Conservation (phyloP, 805 yeast genomes). For the Candida broadrunensis region DNA sequence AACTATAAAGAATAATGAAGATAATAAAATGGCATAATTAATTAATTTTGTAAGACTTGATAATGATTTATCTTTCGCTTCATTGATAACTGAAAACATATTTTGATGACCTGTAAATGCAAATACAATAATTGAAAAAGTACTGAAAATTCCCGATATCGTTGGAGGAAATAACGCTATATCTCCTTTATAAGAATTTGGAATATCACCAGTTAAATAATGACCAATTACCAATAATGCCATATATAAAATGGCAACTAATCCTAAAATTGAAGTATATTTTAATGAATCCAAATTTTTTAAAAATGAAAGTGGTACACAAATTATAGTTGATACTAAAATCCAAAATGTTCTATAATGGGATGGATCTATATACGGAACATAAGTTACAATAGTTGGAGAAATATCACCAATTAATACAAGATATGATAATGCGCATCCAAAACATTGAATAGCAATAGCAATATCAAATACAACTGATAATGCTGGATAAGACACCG, state of each 20-base stretch:
- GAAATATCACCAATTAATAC: constrained; percentile 69
- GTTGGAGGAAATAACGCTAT: constrained; percentile 35
- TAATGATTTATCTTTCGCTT: constrained; percentile 58
- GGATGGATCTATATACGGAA: constrained; percentile 17
- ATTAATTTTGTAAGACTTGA: constrained; percentile 38
- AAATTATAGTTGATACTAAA: constrained; percentile 38
- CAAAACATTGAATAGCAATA: constrained; percentile 68
- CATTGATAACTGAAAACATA: constrained; percentile 86
- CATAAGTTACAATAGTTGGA: constrained; percentile 50
- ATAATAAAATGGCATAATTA: constrained; percentile 51
- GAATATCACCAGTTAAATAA: constrained; percentile 55
- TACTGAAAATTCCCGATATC: constrained; percentile 50
- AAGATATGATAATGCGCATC: constrained; percentile 65
- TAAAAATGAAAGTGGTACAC: constrained; percentile 68
- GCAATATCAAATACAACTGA: constrained; percentile 65
- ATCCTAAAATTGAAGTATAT: constrained; percentile 80
- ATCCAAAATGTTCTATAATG: constrained; percentile 58
- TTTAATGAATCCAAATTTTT: constrained; percentile 77
- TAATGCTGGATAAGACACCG: constrained; percentile 57
- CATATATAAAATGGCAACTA: constrained; percentile 76
- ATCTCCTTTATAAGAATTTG: constrained; percentile 25
- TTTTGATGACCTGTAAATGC: constrained; percentile 97
- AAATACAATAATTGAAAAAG: constrained; percentile 89
- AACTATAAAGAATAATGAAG: constrained; percentile 58
- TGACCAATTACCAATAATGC: constrained; percentile 73